Conservation (phyloP, 495 filamentous ascomycete species). For the Trypethelium eluteriae region DNA sequence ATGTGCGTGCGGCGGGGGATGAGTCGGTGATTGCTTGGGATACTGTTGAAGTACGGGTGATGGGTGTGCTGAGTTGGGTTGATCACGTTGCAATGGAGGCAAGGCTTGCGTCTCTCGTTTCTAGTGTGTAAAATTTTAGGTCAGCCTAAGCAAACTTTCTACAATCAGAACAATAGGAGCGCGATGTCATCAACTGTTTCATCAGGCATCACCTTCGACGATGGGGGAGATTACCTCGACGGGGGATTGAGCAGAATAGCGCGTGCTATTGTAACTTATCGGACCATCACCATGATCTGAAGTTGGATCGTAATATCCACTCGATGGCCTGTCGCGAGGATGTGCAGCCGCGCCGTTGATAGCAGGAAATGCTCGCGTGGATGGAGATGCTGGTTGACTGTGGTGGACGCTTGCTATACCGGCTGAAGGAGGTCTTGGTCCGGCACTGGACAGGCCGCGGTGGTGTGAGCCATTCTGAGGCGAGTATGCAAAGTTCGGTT, state of each 20-base stretch:
- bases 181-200: neutral
- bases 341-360: constrained; percentile 28
- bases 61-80: constrained; percentile 5
- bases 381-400: constrained; percentile 28
- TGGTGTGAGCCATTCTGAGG: constrained; percentile 25
- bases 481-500: constrained; percentile 28
- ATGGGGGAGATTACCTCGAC: constrained; percentile 29
- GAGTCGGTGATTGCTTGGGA: constrained; percentile 17
- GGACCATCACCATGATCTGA: constrained; percentile 34
- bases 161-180: neutral
- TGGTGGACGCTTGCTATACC: constrained; percentile 10
- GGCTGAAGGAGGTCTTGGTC: constrained; percentile 19
- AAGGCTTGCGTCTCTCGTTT: neutral
- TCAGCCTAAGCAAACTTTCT: neutral
- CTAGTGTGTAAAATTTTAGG: neutral
- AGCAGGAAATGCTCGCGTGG: constrained; percentile 27
- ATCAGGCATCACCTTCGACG: neutral
- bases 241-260: constrained; percentile 34
- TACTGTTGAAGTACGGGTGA: constrained; percentile 9
- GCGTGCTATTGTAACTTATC: constrained; percentile 26
- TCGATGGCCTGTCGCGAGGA: constrained; percentile 29
- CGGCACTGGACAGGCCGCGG: constrained; percentile 21
- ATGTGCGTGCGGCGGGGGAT: constrained; percentile 20
- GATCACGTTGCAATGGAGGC: neutral
- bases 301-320: constrained; percentile 45